Evolutionary conservation across 345 rosid genomes (phyloP).

Genomic region (Salix purpurea): DNA sequence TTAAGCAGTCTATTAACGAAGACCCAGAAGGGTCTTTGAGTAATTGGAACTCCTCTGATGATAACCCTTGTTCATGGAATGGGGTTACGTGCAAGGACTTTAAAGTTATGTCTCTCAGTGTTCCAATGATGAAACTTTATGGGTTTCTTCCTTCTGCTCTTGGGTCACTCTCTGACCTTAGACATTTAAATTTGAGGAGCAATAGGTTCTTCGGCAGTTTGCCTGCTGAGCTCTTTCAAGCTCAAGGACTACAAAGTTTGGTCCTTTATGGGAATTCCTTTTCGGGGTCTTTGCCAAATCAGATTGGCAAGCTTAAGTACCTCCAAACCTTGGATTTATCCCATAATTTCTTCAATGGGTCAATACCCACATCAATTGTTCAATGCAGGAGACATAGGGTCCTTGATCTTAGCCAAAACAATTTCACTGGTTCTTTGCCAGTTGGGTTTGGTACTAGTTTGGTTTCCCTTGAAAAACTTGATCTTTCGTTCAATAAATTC

Average conservation of each 20-base stretch:
- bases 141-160: constrained; percentile 76
- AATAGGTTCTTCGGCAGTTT: constrained; percentile 63
- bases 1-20: constrained; percentile 53
- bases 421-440: constrained; percentile 72
- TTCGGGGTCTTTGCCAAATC: constrained; percentile 62
- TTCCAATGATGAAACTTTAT: constrained; percentile 75
- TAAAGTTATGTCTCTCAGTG: constrained; percentile 71
- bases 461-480: constrained; percentile 65
- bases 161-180: constrained; percentile 75
- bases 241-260: constrained; percentile 79
- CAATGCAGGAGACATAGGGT: constrained; percentile 72
- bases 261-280: constrained; percentile 91
- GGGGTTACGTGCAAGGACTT: constrained; percentile 82
- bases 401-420: constrained; percentile 76
- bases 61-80: constrained; percentile 80
- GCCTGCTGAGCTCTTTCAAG: constrained; percentile 65
- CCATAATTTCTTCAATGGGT: constrained; percentile 72
- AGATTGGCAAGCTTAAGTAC: constrained; percentile 65
- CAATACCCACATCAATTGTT: constrained; percentile 58
- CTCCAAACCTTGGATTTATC: constrained; percentile 85
- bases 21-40: constrained; percentile 79
- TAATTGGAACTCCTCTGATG: constrained; percentile 80
- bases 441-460: constrained; percentile 58
- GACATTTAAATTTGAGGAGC: constrained; percentile 81
- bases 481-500: constrained; percentile 75